Conservation (phyloP, 352 stramenopile species). For the Pythium insidiosum region DNA sequence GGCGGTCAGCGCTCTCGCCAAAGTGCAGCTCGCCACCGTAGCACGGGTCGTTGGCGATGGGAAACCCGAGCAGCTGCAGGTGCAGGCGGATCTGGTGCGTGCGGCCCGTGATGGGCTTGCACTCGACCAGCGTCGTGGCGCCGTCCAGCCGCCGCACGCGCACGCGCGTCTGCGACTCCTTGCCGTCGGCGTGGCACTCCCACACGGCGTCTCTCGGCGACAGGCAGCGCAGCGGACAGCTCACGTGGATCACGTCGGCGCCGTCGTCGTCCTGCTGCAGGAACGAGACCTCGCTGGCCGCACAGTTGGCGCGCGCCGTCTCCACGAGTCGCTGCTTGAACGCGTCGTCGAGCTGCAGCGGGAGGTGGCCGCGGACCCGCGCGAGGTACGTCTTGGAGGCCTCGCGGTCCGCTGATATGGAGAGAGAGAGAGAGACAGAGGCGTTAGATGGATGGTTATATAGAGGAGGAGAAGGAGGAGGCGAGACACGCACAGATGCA, state of each 20-base stretch:
- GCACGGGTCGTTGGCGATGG: conserved; percentile 97
- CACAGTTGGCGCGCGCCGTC: conserved; percentile 31
- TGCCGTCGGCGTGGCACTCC: conserved; percentile 77
- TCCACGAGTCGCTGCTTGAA: conserved; percentile 29
- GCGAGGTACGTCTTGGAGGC: conserved; percentile 95
- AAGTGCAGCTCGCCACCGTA: conserved; percentile 94
- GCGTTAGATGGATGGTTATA: too few relatives aligned
- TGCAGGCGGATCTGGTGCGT: conserved; percentile 98
- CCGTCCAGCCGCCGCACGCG: conserved; percentile 43
- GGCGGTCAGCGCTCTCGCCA: conserved; percentile 47
- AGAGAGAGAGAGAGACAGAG: neutral
- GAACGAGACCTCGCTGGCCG: conserved; percentile 47
- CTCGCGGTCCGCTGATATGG: conserved; percentile 42
- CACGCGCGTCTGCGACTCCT: conserved; percentile 73
- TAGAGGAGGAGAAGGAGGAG: neutral
- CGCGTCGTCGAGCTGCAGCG: conserved; percentile 23
- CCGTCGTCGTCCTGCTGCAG: conserved; percentile 24
- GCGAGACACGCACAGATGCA: conserved; percentile 45
- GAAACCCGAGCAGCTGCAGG: conserved; percentile 87
- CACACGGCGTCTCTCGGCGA: conserved; percentile 80
- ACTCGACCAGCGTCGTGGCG: conserved; percentile 86
- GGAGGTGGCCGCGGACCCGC: conserved; percentile 87
- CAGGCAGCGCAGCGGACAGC: conserved; percentile 71
- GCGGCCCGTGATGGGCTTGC: conserved; percentile 91
- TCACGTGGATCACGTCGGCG: conserved; percentile 67